A percentile compares a stretch with the other conserved stretches of the same genome.
phyloP scores from a whole-genome alignment of 2,329 filamentous ascomycete species.

The Calonectria pteridis region DNA sequence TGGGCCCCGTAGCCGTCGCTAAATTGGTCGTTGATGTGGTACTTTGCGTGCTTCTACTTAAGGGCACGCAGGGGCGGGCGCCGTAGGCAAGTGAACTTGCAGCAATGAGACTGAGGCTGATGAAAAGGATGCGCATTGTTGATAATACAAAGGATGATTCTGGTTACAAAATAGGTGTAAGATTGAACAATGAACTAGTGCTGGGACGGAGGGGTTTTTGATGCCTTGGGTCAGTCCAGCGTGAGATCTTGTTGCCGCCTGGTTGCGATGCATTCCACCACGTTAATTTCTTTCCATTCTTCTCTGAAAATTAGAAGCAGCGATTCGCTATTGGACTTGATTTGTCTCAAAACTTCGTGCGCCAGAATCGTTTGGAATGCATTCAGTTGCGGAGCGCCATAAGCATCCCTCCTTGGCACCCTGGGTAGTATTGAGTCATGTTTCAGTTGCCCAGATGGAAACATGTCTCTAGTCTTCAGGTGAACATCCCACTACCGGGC shows the following conservation, averaged over 20 bases:
- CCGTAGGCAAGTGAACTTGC: background rate
- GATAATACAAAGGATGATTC: background rate
- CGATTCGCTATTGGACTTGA: background rate
- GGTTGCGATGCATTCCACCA: background rate
- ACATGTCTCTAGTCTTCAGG: background rate
- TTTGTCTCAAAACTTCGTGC: background rate
- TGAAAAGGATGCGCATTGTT: background rate
- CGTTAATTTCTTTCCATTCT: background rate
- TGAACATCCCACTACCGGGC: background rate
- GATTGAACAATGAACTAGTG: background rate
- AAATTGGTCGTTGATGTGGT: too few species aligned
- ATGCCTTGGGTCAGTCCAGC: background rate
- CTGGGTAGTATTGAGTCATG: background rate
- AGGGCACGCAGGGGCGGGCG: background rate
- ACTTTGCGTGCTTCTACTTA: background rate
- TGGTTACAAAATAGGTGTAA: background rate
- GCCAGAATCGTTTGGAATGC: background rate
- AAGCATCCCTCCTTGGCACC: background rate
- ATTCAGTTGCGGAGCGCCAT: background rate
- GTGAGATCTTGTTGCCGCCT: background rate
- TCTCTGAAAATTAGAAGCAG: background rate
- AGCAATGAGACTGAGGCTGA: background rate
- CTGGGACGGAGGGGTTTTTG: background rate
- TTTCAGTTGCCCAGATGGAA: background rate
- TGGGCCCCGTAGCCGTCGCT: background rate